Evolutionary conservation across 2,329 filamentous ascomycete species (phyloP).

Genomic region (Teratosphaeria viscida): DNA sequence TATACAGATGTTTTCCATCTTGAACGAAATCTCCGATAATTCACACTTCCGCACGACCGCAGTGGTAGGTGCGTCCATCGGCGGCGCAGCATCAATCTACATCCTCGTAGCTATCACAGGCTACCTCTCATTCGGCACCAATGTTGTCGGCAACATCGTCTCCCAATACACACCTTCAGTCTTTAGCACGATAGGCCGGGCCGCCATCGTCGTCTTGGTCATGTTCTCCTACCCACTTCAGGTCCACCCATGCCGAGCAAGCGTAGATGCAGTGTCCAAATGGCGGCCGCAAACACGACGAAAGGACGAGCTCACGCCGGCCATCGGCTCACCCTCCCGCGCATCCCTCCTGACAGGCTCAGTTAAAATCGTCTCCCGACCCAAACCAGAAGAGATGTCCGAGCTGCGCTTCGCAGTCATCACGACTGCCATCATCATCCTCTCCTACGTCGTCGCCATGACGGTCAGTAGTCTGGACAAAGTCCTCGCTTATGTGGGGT

Average conservation of each 20-base stretch:
- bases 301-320: constrained; percentile 17
- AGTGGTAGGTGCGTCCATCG: constrained; percentile 76
- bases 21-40: constrained; percentile 87
- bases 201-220: constrained; percentile 89
- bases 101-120: constrained; percentile 87
- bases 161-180: constrained; percentile 74
- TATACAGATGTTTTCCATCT: constrained; percentile 86
- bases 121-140: constrained; percentile 89
- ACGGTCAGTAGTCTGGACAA: constrained; percentile 82
- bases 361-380: constrained; percentile 14
- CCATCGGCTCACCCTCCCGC: constrained; percentile 20
- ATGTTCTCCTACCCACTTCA: constrained; percentile 95
- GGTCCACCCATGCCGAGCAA: constrained; percentile 92
- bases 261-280: constrained; percentile 82
- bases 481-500: constrained; percentile 89
- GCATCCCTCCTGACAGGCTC: constrained; percentile 14
- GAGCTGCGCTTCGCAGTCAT: constrained; percentile 83
- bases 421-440: constrained; percentile 72
- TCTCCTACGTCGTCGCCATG: constrained; percentile 81
- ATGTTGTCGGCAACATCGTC: constrained; percentile 84
- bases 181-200: constrained; percentile 82
- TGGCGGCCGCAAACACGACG: constrained; percentile 48
- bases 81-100: constrained; percentile 77
- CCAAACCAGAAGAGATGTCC: constrained; percentile 51
- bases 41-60: constrained; percentile 66